These are phyloP conservation scores for Coniferiporia weirii DNA, from an alignment of 1,284 basidiomycete species.

Conservation along the genomic window DNA sequence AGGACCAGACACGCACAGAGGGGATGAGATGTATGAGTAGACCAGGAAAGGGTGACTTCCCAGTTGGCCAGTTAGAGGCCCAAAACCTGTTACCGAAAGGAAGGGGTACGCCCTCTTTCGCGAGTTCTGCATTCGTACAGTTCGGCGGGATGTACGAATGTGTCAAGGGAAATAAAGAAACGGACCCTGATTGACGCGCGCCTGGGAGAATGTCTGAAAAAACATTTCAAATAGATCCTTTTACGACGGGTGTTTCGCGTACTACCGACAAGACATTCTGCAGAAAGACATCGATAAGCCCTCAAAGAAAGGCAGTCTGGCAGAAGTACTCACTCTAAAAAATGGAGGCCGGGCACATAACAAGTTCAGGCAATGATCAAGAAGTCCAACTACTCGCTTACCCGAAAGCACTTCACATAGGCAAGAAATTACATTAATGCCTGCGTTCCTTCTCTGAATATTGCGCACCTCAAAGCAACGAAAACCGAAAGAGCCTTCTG, in stretches of 20 bases:
- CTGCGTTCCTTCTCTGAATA: neutral
- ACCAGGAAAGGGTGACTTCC: constrained; percentile 40
- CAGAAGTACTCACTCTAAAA: constrained; percentile 1
- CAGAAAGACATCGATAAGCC: constrained; percentile 16
- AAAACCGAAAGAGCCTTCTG: constrained; percentile 45
- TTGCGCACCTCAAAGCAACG: constrained; percentile 43
- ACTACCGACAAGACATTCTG: constrained; percentile 35
- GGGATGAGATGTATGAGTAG: constrained; percentile 38
- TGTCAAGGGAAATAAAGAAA: neutral
- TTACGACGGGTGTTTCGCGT: constrained; percentile 3
- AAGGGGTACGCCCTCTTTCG: constrained; percentile 47
- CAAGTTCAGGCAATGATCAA: neutral
- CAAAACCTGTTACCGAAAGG: constrained; percentile 41
- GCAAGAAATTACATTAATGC: neutral
- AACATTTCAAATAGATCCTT: neutral
- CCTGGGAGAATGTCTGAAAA: constrained; percentile 38
- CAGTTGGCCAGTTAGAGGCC: constrained; percentile 42
- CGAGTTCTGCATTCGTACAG: constrained; percentile 33
- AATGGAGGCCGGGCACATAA: neutral
- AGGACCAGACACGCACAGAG: constrained; percentile 23
- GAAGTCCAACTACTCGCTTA: neutral
- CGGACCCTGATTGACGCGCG: constrained; percentile 42
- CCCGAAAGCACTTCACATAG: constrained; percentile 9
- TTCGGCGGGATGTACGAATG: neutral
- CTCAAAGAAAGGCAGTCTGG: neutral